Evolutionary conservation across 768 basidiomycete species (phyloP).

Genomic region (Cytidiella melzeri): DNA sequence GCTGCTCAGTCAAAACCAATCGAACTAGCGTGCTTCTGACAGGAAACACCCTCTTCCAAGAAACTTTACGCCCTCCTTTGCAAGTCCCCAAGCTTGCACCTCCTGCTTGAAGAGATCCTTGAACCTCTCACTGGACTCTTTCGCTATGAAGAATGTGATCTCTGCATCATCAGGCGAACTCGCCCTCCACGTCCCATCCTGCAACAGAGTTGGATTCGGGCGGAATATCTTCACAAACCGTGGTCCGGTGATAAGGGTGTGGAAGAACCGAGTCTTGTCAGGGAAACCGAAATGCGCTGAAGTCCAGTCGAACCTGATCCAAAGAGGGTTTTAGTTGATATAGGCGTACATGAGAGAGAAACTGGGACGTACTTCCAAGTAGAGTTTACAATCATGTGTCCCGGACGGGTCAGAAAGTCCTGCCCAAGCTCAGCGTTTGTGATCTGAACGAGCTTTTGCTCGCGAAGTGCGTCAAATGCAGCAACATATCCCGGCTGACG

Average conservation of each 20-base stretch:
- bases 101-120: too few species aligned
- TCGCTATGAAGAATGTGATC: constrained; percentile 13
- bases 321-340: not conserved
- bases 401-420: constrained; percentile 1
- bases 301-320: constrained; percentile 12
- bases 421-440: not conserved
- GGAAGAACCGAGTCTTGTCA: constrained; percentile 11
- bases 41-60: too few species aligned
- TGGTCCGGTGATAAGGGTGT: constrained; percentile 8
- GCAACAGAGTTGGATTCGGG: constrained; percentile 9
- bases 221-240: constrained; percentile 13
- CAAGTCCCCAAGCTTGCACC: too few species aligned
- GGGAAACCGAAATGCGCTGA: constrained; percentile 16
- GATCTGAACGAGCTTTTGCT: too few species aligned
- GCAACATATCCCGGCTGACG: constrained; percentile 9
- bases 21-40: too few species aligned
- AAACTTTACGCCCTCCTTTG: too few species aligned
- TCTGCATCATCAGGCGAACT: constrained; percentile 8
- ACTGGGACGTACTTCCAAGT: constrained; percentile 11
- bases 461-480: constrained; percentile 9
- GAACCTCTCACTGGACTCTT: too few species aligned
- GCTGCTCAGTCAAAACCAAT: too few species aligned
- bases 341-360: not conserved
- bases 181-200: constrained; percentile 8
- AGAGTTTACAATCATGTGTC: constrained; percentile 5